Evolutionary conservation across 805 yeast species (phyloP), one percentile per base, ranked within the genome.

Genomic region (Teunomyces gatunensis): DNA sequence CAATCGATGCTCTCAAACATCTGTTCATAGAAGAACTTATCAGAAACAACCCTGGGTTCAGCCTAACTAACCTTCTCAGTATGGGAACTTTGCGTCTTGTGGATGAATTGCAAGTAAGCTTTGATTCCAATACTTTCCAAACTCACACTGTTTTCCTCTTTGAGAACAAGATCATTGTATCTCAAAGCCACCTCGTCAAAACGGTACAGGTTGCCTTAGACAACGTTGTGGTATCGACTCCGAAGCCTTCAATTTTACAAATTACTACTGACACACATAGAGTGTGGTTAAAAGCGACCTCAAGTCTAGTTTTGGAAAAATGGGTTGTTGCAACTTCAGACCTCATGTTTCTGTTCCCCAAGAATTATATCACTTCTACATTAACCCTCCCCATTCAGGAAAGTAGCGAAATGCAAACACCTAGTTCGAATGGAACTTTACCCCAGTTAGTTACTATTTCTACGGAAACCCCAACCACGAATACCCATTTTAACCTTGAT

Each of bases 291-390:
- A 59, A 56, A 34, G 68, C 73, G 1, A 59, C 59, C 9, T 51
- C 47, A 12, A 55, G 58, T 30, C 55, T 65, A n/a, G 61, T 73
- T 4, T 58, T 73, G 25, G 77, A 73, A 49, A 73, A 73, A 49
- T 73, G 78, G 78, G 75, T 65, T 3, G 69, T 70, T 18, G 75
- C 72, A 1, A 52, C 69, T 9, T 67, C 74, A 2, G 78, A 73
- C 47, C 47, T 49, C 6, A 47, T 46, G 27, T 61, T 64, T 46
- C 35, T 45, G 3, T 66, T 73, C 34, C 78, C 78, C 0, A 50
- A 56, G 3, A 71, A 67, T 18, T 52, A 69, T 15, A 45, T 73
- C 10, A 67, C 77, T 0, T 68, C 74, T 1, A 69, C 75, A 1
- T 55, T 68, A 3, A 39, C 40, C 2, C 42, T 61, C 13, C 49